Percentiles rank a stretch among this genome's conserved stretches.
Evolutionary conservation across 345 rosid species (phyloP).

Genomic region (Citrus cavaleriei): DNA sequence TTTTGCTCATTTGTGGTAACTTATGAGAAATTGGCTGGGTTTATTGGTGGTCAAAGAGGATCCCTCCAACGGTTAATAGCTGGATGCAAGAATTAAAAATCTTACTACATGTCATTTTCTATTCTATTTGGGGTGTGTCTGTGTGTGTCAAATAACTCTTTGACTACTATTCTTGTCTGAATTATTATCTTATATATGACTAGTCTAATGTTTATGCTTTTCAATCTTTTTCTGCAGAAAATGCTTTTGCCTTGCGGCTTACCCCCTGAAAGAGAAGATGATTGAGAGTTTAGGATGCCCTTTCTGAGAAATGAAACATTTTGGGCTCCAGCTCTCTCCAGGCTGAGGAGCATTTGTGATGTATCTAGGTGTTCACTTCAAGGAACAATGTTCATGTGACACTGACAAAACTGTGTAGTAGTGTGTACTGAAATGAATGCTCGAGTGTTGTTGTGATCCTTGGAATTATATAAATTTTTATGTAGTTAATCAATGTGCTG

Average conservation of each 20-base stretch:
- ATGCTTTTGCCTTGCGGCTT: conserved; percentile 97
- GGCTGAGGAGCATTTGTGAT: neutral
- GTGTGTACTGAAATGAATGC: neutral
- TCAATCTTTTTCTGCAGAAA: conserved; percentile 54
- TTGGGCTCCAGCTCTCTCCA: neutral
- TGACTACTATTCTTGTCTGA: neutral
- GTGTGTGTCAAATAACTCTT: neutral
- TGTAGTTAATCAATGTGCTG: neutral
- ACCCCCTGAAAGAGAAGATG: conserved; percentile 95
- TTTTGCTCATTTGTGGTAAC: neutral
- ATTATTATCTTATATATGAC: neutral
- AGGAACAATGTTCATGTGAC: neutral
- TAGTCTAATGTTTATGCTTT: neutral
- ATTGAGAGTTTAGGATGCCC: conserved; percentile 20
- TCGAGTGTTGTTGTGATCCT: neutral
- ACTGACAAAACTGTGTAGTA: neutral
- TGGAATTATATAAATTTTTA: neutral
- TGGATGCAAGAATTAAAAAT: neutral
- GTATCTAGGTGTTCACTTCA: neutral
- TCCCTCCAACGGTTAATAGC: neutral
- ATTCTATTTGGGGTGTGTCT: neutral
- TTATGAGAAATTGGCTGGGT: neutral
- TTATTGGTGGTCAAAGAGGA: neutral
- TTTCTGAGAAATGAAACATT: neutral
- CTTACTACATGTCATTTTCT: neutral